These are phyloP conservation scores for Petunia axillaris DNA, from an alignment of 257 asterid species.

Conservation along the genomic window DNA sequence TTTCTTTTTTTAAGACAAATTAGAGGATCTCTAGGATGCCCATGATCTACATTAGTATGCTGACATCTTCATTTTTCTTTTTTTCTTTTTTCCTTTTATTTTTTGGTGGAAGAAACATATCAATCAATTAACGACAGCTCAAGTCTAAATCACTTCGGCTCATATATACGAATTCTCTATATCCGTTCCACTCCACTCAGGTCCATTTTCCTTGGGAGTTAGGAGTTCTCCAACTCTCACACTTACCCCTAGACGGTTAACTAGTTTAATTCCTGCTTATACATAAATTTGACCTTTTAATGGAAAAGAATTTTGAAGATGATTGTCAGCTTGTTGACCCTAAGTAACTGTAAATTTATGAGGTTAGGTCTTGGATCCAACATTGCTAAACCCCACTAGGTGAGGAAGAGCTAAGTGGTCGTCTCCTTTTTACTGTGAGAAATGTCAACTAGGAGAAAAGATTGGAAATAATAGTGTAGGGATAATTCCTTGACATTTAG, in stretches of 20 bases:
- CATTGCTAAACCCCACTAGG: not conserved
- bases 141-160: not conserved
- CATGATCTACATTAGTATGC: not conserved
- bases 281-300: not conserved
- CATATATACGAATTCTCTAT: not conserved
- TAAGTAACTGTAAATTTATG: not conserved
- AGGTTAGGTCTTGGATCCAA: not conserved
- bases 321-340: not conserved
- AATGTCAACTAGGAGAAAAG: not conserved
- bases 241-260: not conserved
- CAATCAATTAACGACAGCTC: conserved; percentile 6
- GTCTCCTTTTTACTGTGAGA: not conserved
- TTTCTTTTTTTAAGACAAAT: not conserved
- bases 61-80: not conserved
- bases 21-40: not conserved
- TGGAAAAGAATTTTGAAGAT: not conserved
- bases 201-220: not conserved
- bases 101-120: not conserved
- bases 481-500: not conserved
- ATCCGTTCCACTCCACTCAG: not conserved
- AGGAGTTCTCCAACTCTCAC: not conserved
- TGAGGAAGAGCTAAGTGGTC: not conserved
- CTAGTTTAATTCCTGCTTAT: not conserved
- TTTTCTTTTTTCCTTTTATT: no score
- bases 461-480: not conserved